Conservation (phyloP, 2,329 filamentous ascomycete species). For the Fusarium mangiferae region DNA sequence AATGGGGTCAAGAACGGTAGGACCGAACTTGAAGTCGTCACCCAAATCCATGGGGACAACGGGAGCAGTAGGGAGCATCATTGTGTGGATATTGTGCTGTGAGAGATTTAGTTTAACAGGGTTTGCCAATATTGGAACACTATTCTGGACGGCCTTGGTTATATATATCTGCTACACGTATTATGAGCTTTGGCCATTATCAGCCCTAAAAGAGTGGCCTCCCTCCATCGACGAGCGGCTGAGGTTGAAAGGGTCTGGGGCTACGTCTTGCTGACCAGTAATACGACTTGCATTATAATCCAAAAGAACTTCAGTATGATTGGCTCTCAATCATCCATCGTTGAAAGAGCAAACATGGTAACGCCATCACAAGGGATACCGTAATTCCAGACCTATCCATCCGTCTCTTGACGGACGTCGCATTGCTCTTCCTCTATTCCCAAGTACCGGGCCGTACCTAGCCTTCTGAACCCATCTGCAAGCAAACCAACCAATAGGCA, state of each 20-base stretch:
- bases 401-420: neutral
- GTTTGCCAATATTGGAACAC: neutral
- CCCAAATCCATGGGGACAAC: slow-evolving; percentile 25
- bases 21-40: slow-evolving; percentile 26
- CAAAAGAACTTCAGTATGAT: neutral
- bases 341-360: neutral
- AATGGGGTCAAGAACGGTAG: slow-evolving; percentile 24
- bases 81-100: neutral
- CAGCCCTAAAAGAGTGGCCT: neutral
- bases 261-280: neutral
- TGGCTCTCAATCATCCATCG: neutral
- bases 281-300: neutral
- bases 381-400: neutral
- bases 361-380: neutral
- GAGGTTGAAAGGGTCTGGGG: neutral
- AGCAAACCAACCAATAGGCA: neutral
- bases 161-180: neutral
- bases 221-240: neutral
- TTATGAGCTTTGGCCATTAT: neutral
- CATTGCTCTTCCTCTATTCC: neutral
- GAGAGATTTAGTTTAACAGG: no score
- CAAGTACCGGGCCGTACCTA: slow-evolving; percentile 18
- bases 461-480: neutral
- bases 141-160: neutral
- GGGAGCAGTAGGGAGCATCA: slow-evolving; percentile 21